phyloP scores from a whole-genome alignment of 2,329 filamentous ascomycete genomes.

The Arthroderma uncinatum region DNA sequence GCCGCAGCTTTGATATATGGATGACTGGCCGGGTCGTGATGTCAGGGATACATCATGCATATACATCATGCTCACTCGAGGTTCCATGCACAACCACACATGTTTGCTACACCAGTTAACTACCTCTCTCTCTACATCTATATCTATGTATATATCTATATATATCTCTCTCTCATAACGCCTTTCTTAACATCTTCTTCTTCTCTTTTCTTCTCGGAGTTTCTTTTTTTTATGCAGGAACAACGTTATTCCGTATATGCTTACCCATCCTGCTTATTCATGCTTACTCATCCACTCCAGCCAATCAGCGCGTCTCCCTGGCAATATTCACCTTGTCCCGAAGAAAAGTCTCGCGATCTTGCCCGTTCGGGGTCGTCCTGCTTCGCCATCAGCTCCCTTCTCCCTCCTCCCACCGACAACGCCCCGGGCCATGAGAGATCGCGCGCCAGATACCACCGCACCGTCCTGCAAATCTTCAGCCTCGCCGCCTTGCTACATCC shows the following conservation, averaged over 20 bases:
- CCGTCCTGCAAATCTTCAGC: neutral
- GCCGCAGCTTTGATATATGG: too few species aligned
- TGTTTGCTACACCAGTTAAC: neutral
- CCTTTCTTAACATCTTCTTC: neutral
- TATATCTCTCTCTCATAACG: neutral
- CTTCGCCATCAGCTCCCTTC: constrained; percentile 6
- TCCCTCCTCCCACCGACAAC: neutral
- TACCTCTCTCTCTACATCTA: neutral
- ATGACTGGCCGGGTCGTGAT: too few species aligned
- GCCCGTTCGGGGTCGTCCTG: constrained; percentile 6
- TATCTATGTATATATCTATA: neutral
- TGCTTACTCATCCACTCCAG: constrained; percentile 21
- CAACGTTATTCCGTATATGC: constrained; percentile 5
- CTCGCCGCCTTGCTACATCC: neutral
- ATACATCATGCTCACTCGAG: too few species aligned
- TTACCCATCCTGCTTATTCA: neutral
- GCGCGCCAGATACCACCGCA: neutral
- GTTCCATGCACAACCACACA: neutral
- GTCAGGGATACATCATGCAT: too few species aligned
- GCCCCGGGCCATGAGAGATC: neutral
- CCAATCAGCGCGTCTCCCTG: constrained; percentile 30
- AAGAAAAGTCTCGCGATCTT: constrained; percentile 7
- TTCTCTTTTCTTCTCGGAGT: neutral
- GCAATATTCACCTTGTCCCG: constrained; percentile 22
- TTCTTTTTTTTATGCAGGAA: neutral